Evolutionary conservation across 148 eudicot genomes (phyloP), one percentile per base, ranked within the genome.

Genomic region (Silene uniflora): DNA sequence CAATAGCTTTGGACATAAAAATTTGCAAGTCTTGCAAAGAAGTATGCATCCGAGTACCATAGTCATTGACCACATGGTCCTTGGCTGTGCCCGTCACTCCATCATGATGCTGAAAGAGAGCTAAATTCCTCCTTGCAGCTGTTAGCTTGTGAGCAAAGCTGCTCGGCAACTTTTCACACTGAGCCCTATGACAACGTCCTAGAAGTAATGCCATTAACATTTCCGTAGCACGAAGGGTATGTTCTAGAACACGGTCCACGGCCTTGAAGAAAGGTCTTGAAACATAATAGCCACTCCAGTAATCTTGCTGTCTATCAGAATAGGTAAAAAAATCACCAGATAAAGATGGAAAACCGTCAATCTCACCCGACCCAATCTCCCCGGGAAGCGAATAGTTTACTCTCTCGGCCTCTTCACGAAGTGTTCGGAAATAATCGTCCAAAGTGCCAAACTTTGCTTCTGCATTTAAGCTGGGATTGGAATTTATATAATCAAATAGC

Each of bases 71-170:
- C 75, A 96, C 99, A 76, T 96, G 98, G 75, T 91, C 87, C 85
- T 91, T 96, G 39, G 99, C 99, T 17, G 99, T 96, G 59, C 99
- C 99, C 32, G 99, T 96, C 25, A 96, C 98, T 59, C 99, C 99
- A 82, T 96, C 99, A 69, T 96, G 99, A 76, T 96, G 99, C 86
- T 96, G 99, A 84, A 92, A 96, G n/a, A 96, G 94, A 69, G 99
- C 99, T 69, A 96, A 84, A 79, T 96, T 96, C 78, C 99, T 85
- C 82, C 99, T 86, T 25, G 99, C 99, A 83, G 99, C 92, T n/a
- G 87, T 82, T 81, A 96, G 78, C 87, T 92, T 96, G 83, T 90
- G 84, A 44, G 98, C 83, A 81, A 88, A 96, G 81, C 88, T 81
- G 69, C 84, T 83, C 3, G 97, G 92, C 69, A 96, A 85, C 82